Evolutionary conservation across 805 yeast species (phyloP), one percentile per base, ranked within the genome.

Genomic region (Cyberlindnera lachancei): DNA sequence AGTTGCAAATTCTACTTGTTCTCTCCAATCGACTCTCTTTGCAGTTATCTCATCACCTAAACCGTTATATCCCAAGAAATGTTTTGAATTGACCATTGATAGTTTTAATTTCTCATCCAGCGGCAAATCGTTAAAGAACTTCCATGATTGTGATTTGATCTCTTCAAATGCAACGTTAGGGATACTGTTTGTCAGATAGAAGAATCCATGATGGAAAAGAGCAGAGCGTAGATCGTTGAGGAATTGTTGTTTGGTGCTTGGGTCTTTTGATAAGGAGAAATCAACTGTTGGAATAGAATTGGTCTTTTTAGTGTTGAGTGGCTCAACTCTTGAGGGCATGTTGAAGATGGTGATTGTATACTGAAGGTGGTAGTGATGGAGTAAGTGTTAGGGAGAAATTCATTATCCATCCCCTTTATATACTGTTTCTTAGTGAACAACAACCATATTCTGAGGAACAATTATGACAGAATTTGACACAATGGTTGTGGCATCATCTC

Each of bases 31-130:
- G 6, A 66, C 60, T 18, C 58, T 61, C 17, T 47, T 41, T 2
- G 68, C 66, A 0, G 72, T 67, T 27, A 65, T 63, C 42, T 67
- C 72, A 42, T 65, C 66, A 18, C 68, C 71, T 12, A 67, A 41
- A 3, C 64, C 57, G 27, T 66, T 63, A 41, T 66, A 67, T 1
- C 72, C 73, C 25, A 67, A 45, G 37, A 67, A 67, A 37, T 66
- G 71, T 10, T 61, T 65, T 6, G 63, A 58, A 31, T 64, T 44
- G 23, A 62, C 53, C 71, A 66, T 48, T 15, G 62, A 67, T 31
- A 63, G 48, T n/a, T 46, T 53, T 25, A 46, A 31, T 41, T 67
- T 67, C 35, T 55, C 59, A 15, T 54, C 52, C 8, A 56, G 53
- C 6, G 69, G 68, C 20, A 66, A 48, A 0, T 53, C 54, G n/a